A percentile compares a stretch with the other conserved stretches of the same genome.
Evolutionary conservation across 805 yeast genomes (phyloP).

Genomic region (Dipodascus albidus): DNA sequence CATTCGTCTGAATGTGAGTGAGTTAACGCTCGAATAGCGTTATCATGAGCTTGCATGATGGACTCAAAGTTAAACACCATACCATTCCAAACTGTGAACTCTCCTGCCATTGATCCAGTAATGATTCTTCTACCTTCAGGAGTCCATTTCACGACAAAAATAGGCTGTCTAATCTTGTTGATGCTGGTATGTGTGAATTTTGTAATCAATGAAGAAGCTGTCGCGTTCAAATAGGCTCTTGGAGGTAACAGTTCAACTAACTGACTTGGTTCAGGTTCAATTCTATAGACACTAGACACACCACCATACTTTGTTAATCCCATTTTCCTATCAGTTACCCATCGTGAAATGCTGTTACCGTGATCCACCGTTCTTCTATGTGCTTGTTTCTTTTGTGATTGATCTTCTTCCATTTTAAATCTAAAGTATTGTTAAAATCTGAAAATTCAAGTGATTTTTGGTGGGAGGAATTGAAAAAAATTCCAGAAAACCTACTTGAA

Average conservation of each 20-base stretch:
- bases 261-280: conserved; percentile 61
- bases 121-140: conserved; percentile 89
- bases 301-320: conserved; percentile 15
- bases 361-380: conserved; percentile 68
- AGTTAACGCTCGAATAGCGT: conserved; percentile 65
- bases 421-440: too few species aligned
- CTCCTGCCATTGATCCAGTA: conserved; percentile 89
- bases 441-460: not conserved
- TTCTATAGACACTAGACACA: conserved; percentile 12
- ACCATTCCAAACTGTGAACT: conserved; percentile 95
- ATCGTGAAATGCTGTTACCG: conserved; percentile 62
- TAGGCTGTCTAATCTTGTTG: conserved; percentile 85
- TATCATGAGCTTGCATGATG: conserved; percentile 97
- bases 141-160: conserved; percentile 87
- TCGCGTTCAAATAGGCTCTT: conserved; percentile 38
- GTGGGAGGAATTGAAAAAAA: not conserved
- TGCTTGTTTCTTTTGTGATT: conserved; percentile 11
- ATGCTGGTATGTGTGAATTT: conserved; percentile 86
- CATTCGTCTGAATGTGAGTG: conserved; percentile 90
- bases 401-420: conserved; percentile 14
- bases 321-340: conserved; percentile 36
- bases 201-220: conserved; percentile 47
- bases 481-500: not conserved
- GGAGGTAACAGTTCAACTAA: conserved; percentile 53
- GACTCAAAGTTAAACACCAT: conserved; percentile 91